Evolutionary conservation across 768 basidiomycete species (phyloP), one percentile per base, ranked within the genome.

Genomic region (Naganishia onofrii): DNA sequence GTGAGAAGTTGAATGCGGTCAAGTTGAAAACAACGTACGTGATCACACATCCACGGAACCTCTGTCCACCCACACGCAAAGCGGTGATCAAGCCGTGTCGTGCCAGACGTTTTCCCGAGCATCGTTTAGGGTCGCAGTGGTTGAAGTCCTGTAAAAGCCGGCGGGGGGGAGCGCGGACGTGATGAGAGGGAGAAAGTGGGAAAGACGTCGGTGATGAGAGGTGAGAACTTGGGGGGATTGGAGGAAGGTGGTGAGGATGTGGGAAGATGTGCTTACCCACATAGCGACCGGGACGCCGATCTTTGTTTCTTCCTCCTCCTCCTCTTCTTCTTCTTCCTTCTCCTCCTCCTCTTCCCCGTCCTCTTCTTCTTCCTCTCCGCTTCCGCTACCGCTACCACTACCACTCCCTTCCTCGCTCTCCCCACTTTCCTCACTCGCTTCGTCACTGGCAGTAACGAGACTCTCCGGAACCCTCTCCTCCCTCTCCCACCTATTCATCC

Each of bases 81-180:
- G 91, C 88, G 70, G 86, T 88, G 78, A 97, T 90, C 28, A 99
- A 82, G 1, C 91, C 90, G 21, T 92, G 85, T 10, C 96, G 84
- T 2, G 91, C 84, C 6, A 99, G 87, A 78, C 91, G 94, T 84
- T 96, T 97, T 3, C 96, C 96, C 4, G 87, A 88, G 74, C 89
- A 90, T 66, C 87, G 83, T 56, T 88, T 88, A 0, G 95, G 94
- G 79, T 99, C 95, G 78, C 96, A 99, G 79, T 99, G 96, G 78
- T 91, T 89, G 81, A 99, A 97, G 78, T 99, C 95, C 93, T 95
- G 68, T 53, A n/a, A 6, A 46, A 3, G 44, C 4, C 42, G 42
- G 42, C 42, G 42, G 42, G n/a, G n/a, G n/a, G n/a, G n/a, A n/a
- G n/a, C n/a, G n/a, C n/a, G n/a, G n/a, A n/a, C n/a, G n/a, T n/a